Evolutionary conservation across 1,139 yeast genomes (phyloP), one percentile per base, ranked within the genome.

Genomic region (Hyphopichia pseudoburtonii): DNA sequence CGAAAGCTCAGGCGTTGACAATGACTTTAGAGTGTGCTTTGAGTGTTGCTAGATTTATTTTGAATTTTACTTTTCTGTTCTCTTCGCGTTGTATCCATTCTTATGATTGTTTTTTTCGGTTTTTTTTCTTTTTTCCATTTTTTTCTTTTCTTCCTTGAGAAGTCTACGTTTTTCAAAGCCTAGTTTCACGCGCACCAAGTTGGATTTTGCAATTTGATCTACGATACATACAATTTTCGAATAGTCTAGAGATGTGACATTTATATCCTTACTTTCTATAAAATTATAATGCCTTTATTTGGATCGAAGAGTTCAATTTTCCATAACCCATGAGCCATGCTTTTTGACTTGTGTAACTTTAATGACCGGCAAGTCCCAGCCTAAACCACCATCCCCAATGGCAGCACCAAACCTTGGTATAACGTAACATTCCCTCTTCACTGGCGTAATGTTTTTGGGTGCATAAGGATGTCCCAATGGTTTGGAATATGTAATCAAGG

Each of bases 391-490:
- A 25, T 82, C 75, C 3, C 95, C 95, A 30, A 84, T 70, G 6
- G 82, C 75, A 9, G 95, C 90, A 9, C 97, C 97, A 56, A 86
- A 81, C 39, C 96, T 65, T 1, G 97, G 97, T 32, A 89, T 83
- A 17, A 90, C 96, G 62, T 88, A 89, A 48, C 95, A 87, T 51
- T 86, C 92, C 48, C 97, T 67, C 48, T 79, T 82, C 1, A 80
- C 76, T 0, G 86, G 66, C 2, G 78, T 64, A 14, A 86, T 52
- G 46, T 71, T 67, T 51, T 82, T 83, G 1, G 95, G 95, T 2
- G 89, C 95, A 51, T 87, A 81, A 3, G 96, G 96, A 38, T 87
- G 86, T 0, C 96, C 96, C 41, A 90, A 65, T 0, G 97, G 97
- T 54, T 90, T 90, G 26, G 97, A 88, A 58, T 84, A 90, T 0